Evolutionary conservation across 345 rosid species (phyloP).

Genomic region (Euphorbia peplus): DNA sequence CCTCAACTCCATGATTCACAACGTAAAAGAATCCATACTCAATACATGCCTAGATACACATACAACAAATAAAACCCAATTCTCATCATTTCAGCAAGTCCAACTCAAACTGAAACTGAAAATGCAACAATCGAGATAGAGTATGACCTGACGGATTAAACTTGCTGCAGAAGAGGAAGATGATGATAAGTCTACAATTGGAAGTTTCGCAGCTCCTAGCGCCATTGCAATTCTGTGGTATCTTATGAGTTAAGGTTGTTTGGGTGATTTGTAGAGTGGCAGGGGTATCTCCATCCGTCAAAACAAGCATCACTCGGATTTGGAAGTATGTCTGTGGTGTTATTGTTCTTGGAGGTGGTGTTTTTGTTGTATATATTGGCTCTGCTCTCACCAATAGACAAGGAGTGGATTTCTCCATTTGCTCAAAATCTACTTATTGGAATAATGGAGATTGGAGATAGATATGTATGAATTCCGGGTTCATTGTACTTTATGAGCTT

Average conservation of each 20-base stretch:
- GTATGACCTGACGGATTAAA: constrained; percentile 27
- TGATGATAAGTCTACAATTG: constrained; percentile 24
- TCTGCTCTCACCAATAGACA: too few relatives aligned
- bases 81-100: neutral
- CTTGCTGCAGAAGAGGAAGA: constrained; percentile 14
- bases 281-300: too few relatives aligned
- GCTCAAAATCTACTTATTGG: too few relatives aligned
- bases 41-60: constrained; percentile 71
- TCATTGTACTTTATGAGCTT: too few relatives aligned
- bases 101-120: neutral
- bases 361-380: neutral
- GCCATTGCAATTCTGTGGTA: neutral
- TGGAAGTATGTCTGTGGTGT: neutral
- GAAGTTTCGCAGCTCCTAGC: constrained; percentile 19
- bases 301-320: too few relatives aligned
- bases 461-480: too few relatives aligned
- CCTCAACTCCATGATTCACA: constrained; percentile 72
- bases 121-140: neutral
- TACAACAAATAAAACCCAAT: constrained; percentile 3
- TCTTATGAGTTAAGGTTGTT: neutral
- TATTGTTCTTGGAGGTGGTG: neutral
- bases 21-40: constrained; percentile 85
- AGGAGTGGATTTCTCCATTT: too few relatives aligned
- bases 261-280: neutral
- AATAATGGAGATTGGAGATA: too few relatives aligned